A percentile compares a stretch with the other conserved stretches of the same genome.
Conservation (phyloP, 352 stramenopile species). For the Phytopythium litorale region DNA sequence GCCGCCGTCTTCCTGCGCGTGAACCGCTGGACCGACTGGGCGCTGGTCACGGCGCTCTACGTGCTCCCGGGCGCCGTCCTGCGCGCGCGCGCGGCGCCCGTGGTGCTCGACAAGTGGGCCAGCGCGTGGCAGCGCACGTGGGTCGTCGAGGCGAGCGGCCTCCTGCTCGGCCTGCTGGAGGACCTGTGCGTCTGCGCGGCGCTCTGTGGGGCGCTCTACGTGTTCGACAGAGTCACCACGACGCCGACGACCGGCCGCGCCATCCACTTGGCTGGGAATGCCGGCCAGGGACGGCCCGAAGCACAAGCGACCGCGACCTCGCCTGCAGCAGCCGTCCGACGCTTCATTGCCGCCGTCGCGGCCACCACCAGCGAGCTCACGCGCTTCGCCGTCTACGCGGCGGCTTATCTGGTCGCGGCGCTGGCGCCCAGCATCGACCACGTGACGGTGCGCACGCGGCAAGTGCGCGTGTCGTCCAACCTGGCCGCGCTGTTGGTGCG, state of each 20-base stretch:
- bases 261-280: not conserved
- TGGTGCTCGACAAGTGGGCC: constrained; percentile 46
- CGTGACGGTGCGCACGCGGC: constrained; percentile 46
- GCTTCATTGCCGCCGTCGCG: not conserved
- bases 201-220: constrained; percentile 28
- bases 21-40: constrained; percentile 44
- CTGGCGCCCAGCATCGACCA: constrained; percentile 27
- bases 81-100: constrained; percentile 19
- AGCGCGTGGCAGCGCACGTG: constrained; percentile 44
- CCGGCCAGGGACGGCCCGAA: not conserved
- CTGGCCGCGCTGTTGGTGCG: constrained; percentile 47
- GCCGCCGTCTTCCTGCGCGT: constrained; percentile 36
- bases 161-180: constrained; percentile 40
- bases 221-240: constrained; percentile 26
- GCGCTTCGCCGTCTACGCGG: constrained; percentile 28
- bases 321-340: not conserved
- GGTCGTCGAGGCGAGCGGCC: constrained; percentile 22
- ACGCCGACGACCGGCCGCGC: constrained; percentile 6
- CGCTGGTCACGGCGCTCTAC: constrained; percentile 19
- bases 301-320: not conserved
- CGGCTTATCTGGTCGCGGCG: constrained; percentile 27
- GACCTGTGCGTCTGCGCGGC: constrained; percentile 38
- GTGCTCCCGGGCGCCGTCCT: constrained; percentile 31
- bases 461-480: constrained; percentile 48
- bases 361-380: constrained; percentile 13